These are phyloP conservation scores for Capsella rubella DNA, from an alignment of 441 rosid genomes.

Conservation along the genomic window DNA sequence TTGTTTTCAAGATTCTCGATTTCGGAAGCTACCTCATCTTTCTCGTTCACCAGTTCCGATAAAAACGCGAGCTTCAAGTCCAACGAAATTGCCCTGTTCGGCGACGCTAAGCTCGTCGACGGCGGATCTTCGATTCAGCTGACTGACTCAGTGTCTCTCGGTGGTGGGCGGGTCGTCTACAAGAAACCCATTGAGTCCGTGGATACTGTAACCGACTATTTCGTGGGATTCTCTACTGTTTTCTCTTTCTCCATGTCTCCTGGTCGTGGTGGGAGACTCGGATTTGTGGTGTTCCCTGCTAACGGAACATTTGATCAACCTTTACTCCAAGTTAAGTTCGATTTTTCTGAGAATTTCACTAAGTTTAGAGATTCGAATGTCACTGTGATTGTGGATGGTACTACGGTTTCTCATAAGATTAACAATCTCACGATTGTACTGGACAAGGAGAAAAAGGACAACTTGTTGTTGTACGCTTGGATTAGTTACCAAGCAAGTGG, in stretches of 20 bases:
- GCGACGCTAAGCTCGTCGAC: conserved; percentile 62
- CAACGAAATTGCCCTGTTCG: conserved; percentile 59
- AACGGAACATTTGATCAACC: conserved; percentile 54
- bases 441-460: conserved; percentile 46
- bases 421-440: conserved; percentile 49
- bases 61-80: conserved; percentile 62
- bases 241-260: conserved; percentile 67
- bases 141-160: conserved; percentile 51
- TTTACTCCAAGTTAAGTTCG: conserved; percentile 58
- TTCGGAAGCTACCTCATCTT: conserved; percentile 55
- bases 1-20: conserved; percentile 45
- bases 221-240: conserved; percentile 64
- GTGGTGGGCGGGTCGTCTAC: conserved; percentile 65
- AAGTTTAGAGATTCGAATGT: conserved; percentile 53
- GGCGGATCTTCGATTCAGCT: conserved; percentile 67
- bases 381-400: conserved; percentile 57
- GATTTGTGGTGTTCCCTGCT: conserved; percentile 37
- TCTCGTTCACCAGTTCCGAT: conserved; percentile 57
- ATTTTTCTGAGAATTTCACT: conserved; percentile 44
- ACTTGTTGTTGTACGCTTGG: conserved; percentile 55
- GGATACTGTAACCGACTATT: conserved; percentile 46
- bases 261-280: conserved; percentile 48
- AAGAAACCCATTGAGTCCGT: conserved; percentile 72
- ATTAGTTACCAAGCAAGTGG: conserved; percentile 70
- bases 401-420: conserved; percentile 48